Evolutionary conservation across 208 protist genomes (phyloP).

Genomic region (Wallacemonas sp.): DNA sequence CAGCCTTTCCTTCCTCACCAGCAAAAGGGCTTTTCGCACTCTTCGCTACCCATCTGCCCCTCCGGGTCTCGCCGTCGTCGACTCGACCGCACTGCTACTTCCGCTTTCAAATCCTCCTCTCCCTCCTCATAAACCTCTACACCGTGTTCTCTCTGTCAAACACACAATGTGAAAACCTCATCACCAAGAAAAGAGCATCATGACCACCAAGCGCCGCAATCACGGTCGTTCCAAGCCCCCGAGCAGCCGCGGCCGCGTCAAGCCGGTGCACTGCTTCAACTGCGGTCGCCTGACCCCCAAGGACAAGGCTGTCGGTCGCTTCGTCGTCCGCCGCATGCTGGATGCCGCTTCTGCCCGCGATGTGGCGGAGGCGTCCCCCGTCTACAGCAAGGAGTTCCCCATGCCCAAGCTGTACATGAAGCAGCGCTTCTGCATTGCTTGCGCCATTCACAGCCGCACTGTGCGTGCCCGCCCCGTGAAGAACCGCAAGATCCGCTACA

Average conservation of each 20-base stretch:
- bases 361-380: constrained; percentile 94
- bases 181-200: constrained; percentile 23
- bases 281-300: constrained; percentile 90
- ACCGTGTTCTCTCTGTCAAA: constrained; percentile 7
- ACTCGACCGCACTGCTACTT: too few species aligned
- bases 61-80: too few species aligned
- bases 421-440: constrained; percentile 99
- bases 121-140: constrained; percentile 1
- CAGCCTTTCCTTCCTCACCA: too few species aligned
- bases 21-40: too few species aligned
- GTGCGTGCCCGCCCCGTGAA: constrained; percentile 91
- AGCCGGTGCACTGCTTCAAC: constrained; percentile 93
- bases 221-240: constrained; percentile 91
- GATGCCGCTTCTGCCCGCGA: constrained; percentile 97
- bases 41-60: too few species aligned
- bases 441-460: constrained; percentile 98
- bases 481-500: constrained; percentile 86
- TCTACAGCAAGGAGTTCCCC: constrained; percentile 91
- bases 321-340: constrained; percentile 98
- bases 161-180: neutral
- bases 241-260: constrained; percentile 88
- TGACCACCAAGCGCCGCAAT: constrained; percentile 94
- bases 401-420: constrained; percentile 99
- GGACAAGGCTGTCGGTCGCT: constrained; percentile 99
- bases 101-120: too few species aligned